Evolutionary conservation across 2,329 filamentous ascomycete species (phyloP).

Genomic region (Trichophyton verrucosum): DNA sequence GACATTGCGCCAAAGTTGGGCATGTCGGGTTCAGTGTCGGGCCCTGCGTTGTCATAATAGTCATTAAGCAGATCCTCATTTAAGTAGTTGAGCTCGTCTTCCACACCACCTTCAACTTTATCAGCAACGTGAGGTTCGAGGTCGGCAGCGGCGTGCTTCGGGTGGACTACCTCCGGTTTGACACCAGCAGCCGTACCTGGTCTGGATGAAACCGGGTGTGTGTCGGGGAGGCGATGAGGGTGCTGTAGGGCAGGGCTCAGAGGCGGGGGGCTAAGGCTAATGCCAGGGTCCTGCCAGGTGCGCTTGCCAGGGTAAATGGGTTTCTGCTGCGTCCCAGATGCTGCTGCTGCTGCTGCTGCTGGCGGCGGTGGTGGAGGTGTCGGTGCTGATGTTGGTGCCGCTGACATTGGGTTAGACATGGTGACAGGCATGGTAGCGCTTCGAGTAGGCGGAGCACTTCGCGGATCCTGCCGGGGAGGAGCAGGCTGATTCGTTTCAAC

Average conservation of each 20-base stretch:
- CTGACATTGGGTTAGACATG: constrained; percentile 7
- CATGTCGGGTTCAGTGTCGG: constrained; percentile 42
- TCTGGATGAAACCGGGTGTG: constrained; percentile 14
- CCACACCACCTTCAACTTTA: constrained; percentile 6
- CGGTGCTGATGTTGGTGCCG: too few species aligned
- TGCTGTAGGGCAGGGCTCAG: constrained; percentile 10
- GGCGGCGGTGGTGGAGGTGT: too few species aligned
- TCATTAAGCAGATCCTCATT: constrained; percentile 38
- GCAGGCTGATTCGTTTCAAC: constrained; percentile 1
- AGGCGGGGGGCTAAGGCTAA: constrained; percentile 3
- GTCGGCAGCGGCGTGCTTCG: constrained; percentile 4
- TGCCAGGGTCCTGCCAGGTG: constrained; percentile 22
- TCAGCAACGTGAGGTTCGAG: not conserved
- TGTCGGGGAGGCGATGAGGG: not conserved
- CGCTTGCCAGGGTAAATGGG: constrained; percentile 27
- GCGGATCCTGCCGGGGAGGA: constrained; percentile 13
- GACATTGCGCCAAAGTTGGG: constrained; percentile 50
- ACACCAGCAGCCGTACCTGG: constrained; percentile 20
- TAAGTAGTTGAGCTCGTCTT: constrained; percentile 33
- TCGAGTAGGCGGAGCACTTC: constrained; percentile 16
- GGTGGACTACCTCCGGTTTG: constrained; percentile 12
- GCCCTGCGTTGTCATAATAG: constrained; percentile 20
- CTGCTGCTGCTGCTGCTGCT: too few species aligned
- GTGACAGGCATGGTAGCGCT: constrained; percentile 29
- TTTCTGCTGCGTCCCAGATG: not conserved